A percentile compares a stretch with the other conserved stretches of the same genome.
Evolutionary conservation across 2,329 filamentous ascomycete species (phyloP).

Genomic region (Microthyrium microscopicum): DNA sequence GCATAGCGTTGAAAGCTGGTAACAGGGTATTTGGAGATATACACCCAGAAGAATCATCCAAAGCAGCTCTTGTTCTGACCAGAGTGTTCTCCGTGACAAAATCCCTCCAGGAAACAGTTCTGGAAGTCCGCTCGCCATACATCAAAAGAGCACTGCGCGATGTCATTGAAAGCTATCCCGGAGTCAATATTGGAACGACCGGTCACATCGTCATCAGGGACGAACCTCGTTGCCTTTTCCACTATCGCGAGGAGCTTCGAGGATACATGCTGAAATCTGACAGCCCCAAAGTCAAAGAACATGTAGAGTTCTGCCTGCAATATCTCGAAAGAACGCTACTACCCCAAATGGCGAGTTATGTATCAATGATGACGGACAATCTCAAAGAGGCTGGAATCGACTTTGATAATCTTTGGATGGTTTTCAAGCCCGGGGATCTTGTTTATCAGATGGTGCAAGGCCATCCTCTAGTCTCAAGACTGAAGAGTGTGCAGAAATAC

Average conservation of each 20-base stretch:
- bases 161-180: constrained; percentile 17
- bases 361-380: constrained; percentile 13
- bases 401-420: constrained; percentile 27
- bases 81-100: too few species aligned
- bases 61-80: too few species aligned
- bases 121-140: constrained; percentile 19
- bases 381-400: constrained; percentile 23
- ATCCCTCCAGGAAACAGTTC: constrained; percentile 13
- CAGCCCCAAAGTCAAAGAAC: constrained; percentile 13
- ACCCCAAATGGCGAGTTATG: constrained; percentile 11
- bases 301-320: constrained; percentile 16
- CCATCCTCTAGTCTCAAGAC: too few species aligned
- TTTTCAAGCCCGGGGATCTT: constrained; percentile 22
- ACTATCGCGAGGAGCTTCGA: constrained; percentile 7
- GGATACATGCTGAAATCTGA: constrained; percentile 12
- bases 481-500: constrained; percentile 16
- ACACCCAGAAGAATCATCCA: too few species aligned
- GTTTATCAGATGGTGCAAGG: constrained; percentile 16
- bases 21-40: too few species aligned
- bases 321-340: constrained; percentile 16
- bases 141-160: constrained; percentile 16
- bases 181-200: constrained; percentile 18
- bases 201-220: too few species aligned
- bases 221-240: constrained; percentile 16
- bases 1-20: too few species aligned